Base-by-base conservation (phyloP, 805 yeast species). In the Kazachstania martiniae region DNA sequence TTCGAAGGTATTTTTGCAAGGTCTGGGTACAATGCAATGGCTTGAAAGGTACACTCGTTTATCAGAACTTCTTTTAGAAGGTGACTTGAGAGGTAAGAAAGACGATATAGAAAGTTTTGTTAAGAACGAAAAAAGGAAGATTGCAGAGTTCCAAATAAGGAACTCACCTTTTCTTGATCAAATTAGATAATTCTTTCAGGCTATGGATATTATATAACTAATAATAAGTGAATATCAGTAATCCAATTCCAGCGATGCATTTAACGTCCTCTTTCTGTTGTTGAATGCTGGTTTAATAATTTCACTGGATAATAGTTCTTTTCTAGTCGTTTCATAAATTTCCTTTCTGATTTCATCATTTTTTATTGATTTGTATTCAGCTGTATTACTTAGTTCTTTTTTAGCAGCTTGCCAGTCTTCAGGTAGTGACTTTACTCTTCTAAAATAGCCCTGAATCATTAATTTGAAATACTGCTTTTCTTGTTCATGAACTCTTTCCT, bases 371-470 rank as follows among this genome's bases (percentile, higher is more conserved):
- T 34, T 32, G 35, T 44, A 65, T 38, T 65, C 71, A 2, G 43
- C 42, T 1, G 53, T 36, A 4, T 43, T 34, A 29, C 48, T 41
- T 8, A 68, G 29, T 12, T 50, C 43, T 8, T 46, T 43, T 32
- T 46, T 43, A 3, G 62, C 52, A 4, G 44, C 54, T 7, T 57
- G 65, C 67, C 68, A 68, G 2, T 49, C 47, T 6, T 56, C 48
- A 1, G 47, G 50, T n/a, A 44, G 36, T 3, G 44, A 42, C 12
- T 42, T 39, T 6, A 19, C 9, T 19, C 22, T 10, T 19, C 22
- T 19, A 19, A 8, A 19, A 19, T 19, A 19, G 8, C 22, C 10
- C 10, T 19, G 22, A 8, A 19, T 8, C 8, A 10, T 8, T 19
- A 8, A 10, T 8, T 8, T 19, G 8, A 19, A 19, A 19, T 19